A percentile compares a stretch with the other conserved stretches of the same genome.
phyloP scores from a whole-genome alignment of 2,329 filamentous ascomycete species.

The Neofusicoccum laricinum region DNA sequence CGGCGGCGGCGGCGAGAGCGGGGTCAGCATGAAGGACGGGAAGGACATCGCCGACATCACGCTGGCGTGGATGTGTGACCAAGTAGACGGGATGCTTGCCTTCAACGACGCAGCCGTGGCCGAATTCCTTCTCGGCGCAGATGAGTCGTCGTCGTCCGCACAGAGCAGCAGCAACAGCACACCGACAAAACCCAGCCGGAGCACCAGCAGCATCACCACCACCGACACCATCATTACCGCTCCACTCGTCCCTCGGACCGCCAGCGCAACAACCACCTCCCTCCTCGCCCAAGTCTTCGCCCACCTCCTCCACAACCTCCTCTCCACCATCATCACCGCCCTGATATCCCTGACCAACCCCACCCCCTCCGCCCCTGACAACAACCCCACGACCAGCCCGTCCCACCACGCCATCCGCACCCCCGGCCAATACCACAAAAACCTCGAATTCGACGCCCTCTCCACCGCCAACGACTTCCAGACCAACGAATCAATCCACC shows the following conservation, averaged over 20 bases:
- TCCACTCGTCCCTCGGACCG: not conserved
- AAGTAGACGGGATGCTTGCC: slow-evolving; percentile 9
- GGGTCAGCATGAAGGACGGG: not conserved
- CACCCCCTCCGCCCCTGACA: too few species aligned
- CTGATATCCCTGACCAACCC: not conserved
- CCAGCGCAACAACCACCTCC: not conserved
- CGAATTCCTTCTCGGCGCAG: not conserved
- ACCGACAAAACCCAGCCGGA: not conserved
- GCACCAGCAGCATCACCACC: not conserved
- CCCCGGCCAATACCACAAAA: slow-evolving; percentile 5
- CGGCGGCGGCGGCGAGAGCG: slow-evolving; percentile 37
- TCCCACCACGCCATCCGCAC: not conserved
- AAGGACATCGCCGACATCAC: slow-evolving; percentile 35
- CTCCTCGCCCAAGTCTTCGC: not conserved
- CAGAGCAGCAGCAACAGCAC: not conserved
- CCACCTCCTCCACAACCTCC: not conserved
- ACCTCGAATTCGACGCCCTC: not conserved
- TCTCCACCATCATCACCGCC: not conserved
- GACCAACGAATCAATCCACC: slow-evolving; percentile 12
- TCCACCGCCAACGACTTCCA: not conserved
- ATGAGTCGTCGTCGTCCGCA: not conserved
- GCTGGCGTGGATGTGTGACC: slow-evolving; percentile 41
- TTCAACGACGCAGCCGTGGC: not conserved
- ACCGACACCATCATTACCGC: too few species aligned
- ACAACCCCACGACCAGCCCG: too few species aligned